Conservation (phyloP, 2,329 filamentous ascomycete genomes). For the Cordyceps farinosa region DNA sequence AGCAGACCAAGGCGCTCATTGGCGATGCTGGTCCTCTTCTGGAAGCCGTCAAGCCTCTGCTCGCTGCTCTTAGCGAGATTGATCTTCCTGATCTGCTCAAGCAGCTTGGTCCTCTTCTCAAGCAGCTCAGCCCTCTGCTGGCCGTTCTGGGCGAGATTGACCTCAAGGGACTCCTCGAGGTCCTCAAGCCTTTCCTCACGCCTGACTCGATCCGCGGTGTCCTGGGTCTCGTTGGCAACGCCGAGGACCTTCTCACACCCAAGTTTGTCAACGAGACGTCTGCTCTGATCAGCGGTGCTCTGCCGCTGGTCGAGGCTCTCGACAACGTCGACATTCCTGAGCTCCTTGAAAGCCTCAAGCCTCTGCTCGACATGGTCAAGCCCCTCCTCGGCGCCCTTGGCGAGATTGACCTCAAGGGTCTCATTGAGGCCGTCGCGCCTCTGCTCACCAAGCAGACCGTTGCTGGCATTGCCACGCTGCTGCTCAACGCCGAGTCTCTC, state of each 20-base stretch:
- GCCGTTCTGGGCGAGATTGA: conserved; percentile 40
- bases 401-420: conserved; percentile 30
- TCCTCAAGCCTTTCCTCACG: conserved; percentile 32
- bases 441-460: conserved; percentile 39
- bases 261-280: conserved; percentile 32
- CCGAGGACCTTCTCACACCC: conserved; percentile 31
- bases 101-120: conserved; percentile 25
- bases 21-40: conserved; percentile 14
- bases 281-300: conserved; percentile 33
- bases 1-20: conserved; percentile 19
- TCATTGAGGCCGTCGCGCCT: conserved; percentile 35
- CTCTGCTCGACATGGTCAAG: conserved; percentile 29
- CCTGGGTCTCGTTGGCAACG: conserved; percentile 33
- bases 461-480: conserved; percentile 34
- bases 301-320: conserved; percentile 35
- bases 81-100: conserved; percentile 35
- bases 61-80: conserved; percentile 32
- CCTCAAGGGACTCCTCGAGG: conserved; percentile 19
- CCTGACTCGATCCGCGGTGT: conserved; percentile 32
- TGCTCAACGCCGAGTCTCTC: conserved; percentile 38
- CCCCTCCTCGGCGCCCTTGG: conserved; percentile 31
- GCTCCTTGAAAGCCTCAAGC: conserved; percentile 20
- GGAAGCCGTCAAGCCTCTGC: conserved; percentile 35
- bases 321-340: conserved; percentile 19
- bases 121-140: conserved; percentile 23